phyloP scores from a whole-genome alignment of 2,329 filamentous ascomycete species.

The Bipolaris gigantea region DNA sequence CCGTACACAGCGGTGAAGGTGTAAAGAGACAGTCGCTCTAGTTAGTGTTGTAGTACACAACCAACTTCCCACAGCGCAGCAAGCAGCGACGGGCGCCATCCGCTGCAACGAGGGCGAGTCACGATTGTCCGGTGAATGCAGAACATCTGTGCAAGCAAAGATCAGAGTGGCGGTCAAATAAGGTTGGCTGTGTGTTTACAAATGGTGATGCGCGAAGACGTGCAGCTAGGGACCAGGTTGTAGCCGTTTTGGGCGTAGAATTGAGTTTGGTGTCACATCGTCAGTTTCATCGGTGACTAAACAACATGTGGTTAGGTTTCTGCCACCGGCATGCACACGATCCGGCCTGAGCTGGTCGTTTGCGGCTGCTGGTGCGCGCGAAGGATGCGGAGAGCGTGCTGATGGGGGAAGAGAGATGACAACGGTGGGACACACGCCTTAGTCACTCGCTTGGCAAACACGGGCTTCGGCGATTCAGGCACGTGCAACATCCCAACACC shows the following conservation, averaged over 20 bases:
- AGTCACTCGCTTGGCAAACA: constrained; percentile 10
- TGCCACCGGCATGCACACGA: constrained; percentile 20
- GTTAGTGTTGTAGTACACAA: neutral
- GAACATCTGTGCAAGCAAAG: constrained; percentile 2
- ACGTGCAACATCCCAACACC: neutral
- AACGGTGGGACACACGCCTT: neutral
- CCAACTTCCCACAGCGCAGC: neutral
- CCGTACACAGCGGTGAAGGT: neutral
- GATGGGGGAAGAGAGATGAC: constrained; percentile 2
- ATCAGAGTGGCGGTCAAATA: constrained; percentile 1
- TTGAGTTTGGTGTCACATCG: constrained; percentile 36
- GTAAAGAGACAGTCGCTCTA: neutral
- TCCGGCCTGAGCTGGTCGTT: constrained; percentile 24
- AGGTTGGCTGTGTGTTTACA: constrained; percentile 14
- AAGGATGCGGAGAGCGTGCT: constrained; percentile 2
- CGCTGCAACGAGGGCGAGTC: neutral
- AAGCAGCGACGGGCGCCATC: neutral
- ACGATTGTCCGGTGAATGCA: constrained; percentile 4
- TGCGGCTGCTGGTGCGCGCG: constrained; percentile 10
- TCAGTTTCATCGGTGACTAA: constrained; percentile 33
- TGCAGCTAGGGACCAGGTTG: constrained; percentile 26
- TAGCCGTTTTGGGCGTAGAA: constrained; percentile 18
- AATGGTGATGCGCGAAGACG: constrained; percentile 21
- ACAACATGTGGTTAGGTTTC: constrained; percentile 23
- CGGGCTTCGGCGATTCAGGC: neutral